A percentile compares a stretch with the other conserved stretches of the same genome.
phyloP scores from a whole-genome alignment of 2,329 filamentous ascomycete genomes.

The Penicillium sp. region DNA sequence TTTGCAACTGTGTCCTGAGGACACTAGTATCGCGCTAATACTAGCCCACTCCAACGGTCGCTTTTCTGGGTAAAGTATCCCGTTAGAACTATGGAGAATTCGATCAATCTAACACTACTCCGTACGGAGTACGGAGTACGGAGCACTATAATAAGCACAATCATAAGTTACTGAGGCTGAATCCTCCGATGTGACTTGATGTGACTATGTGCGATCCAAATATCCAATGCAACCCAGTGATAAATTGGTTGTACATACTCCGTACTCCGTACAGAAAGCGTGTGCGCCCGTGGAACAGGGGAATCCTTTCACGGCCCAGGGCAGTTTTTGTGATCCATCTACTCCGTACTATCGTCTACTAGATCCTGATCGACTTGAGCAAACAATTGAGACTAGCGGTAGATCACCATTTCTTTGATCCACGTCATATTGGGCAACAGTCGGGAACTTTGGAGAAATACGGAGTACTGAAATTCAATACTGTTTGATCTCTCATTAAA shows the following conservation, averaged over 20 bases:
- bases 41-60: constrained; percentile 1
- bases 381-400: neutral
- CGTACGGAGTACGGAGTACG: neutral
- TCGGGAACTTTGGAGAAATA: neutral
- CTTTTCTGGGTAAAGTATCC: neutral
- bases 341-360: neutral
- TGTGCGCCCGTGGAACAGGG: neutral
- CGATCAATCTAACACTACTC: neutral
- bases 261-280: neutral
- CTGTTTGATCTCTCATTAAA: neutral
- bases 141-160: neutral
- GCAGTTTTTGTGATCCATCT: neutral
- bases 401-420: neutral
- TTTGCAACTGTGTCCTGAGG: neutral
- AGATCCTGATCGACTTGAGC: neutral
- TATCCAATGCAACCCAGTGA: constrained; percentile 5
- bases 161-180: neutral
- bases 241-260: neutral
- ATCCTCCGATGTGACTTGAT: neutral
- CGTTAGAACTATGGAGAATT: constrained; percentile 8
- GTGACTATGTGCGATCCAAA: neutral
- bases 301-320: neutral
- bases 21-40: neutral
- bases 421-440: neutral
- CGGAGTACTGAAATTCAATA: neutral